Evolutionary conservation across 148 eudicot species (phyloP).

Genomic region (Silene latifolia): DNA sequence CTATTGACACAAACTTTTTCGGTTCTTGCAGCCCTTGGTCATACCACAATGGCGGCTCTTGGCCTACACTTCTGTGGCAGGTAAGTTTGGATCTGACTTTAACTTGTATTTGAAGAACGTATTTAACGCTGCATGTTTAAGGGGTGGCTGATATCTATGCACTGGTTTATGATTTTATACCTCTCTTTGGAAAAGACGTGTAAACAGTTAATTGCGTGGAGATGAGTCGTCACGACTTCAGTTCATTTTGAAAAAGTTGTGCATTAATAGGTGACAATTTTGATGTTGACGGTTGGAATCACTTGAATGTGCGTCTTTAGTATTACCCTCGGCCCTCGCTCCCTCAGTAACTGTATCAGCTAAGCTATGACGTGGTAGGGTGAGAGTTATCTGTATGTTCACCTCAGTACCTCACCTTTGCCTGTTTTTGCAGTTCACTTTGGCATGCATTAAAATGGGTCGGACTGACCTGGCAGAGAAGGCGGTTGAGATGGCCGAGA

Average conservation of each 20-base stretch:
- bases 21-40: conserved; percentile 78
- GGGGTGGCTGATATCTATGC: too few relatives aligned
- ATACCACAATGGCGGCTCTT: conserved; percentile 95
- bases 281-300: too few relatives aligned
- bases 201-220: background rate
- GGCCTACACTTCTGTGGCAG: conserved; percentile 99
- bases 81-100: conserved; percentile 29
- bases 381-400: background rate
- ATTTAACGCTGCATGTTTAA: background rate
- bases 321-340: too few relatives aligned
- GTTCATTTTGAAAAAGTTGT: too few relatives aligned
- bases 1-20: background rate
- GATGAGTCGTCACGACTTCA: too few relatives aligned
- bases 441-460: conserved; percentile 97
- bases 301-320: too few relatives aligned
- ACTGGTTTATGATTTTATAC: too few relatives aligned
- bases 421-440: conserved; percentile 58
- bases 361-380: background rate
- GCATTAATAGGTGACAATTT: too few relatives aligned
- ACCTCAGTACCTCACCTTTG: background rate
- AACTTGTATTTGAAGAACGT: background rate
- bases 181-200: too few relatives aligned
- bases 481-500: conserved; percentile 66
- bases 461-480: conserved; percentile 68
- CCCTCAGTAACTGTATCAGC: too few relatives aligned